Evolutionary conservation across 495 filamentous ascomycete genomes (phyloP), one percentile per base, ranked within the genome.

Genomic region (Tuber aestivum): DNA sequence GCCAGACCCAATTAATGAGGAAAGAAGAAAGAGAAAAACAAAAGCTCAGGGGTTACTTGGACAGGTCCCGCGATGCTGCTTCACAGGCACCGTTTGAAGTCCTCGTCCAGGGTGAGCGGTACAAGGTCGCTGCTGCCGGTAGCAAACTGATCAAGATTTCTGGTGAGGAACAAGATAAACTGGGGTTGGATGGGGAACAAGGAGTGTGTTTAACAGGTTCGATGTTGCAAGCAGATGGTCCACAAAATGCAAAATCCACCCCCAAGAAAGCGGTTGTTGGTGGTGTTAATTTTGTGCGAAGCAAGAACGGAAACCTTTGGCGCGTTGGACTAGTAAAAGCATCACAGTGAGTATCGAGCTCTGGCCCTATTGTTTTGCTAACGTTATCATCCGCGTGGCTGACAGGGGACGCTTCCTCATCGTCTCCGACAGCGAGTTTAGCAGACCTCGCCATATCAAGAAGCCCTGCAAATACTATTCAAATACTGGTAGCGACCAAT

Each of bases 221-320:
- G 75, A 72, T 82, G 70, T 65, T 65, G 56, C 56, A 65, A 65
- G 32, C 78, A 92, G 92, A 89, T 84, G 88, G 91, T 77, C 83
- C 84, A 48, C 91, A 90, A 83, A 86, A 87, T 68, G 88, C 88
- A 75, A 89, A 87, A 74, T 86, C 87, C 37, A 97, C 94, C 9
- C 95, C 95, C 0, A 97, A 94, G 84, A 87, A 87, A 83, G 89
- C 93, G 41, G 86, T 86, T 7, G 86, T 98, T 77, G 93, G 90
- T 42, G 94, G 94, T 71, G 93, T 97, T 74, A 90, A 88, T 61
- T 98, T 97, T 84, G 88, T 93, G 77, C 89, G 95, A 74, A 97
- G 92, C 84, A 97, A 95, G 83, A 92, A 91, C 79, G 95, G 95
- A 72, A 98, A 98, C 74, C 88, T 98, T 72, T 92, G 93, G 80